These are phyloP conservation scores for Fusarium chaquense DNA, from an alignment of 2,329 filamentous ascomycete species.

Conservation along the genomic window DNA sequence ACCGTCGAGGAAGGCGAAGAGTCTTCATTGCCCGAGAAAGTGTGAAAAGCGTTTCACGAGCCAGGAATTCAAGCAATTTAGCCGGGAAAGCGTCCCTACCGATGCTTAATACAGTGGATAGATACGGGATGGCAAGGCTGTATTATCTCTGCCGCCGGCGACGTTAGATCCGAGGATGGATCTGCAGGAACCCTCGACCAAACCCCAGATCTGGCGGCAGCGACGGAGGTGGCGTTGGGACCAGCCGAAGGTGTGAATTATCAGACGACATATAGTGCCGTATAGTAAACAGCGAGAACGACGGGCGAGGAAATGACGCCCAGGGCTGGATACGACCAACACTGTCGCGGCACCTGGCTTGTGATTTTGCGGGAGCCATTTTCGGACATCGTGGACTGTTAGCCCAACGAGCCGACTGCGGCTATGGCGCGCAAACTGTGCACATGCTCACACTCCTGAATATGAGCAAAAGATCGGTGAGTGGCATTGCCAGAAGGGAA, in stretches of 20 bases:
- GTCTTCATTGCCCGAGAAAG: slow-evolving; percentile 5
- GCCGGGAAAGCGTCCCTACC: slow-evolving; percentile 3
- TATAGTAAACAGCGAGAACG: slow-evolving; percentile 8
- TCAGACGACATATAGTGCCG: slow-evolving; percentile 8
- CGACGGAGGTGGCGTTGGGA: slow-evolving; percentile 24
- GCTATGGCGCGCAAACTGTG: background rate
- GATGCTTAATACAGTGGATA: background rate
- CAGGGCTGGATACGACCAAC: slow-evolving; percentile 20
- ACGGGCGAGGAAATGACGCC: slow-evolving; percentile 7
- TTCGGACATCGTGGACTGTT: slow-evolving; percentile 15
- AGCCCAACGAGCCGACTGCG: background rate
- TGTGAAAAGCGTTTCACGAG: background rate
- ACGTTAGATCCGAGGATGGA: slow-evolving; percentile 39
- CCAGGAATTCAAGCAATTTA: slow-evolving; percentile 1
- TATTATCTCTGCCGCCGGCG: slow-evolving; percentile 12
- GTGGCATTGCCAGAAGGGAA: slow-evolving; percentile 11
- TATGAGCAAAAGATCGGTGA: slow-evolving; percentile 19
- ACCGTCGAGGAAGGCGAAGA: slow-evolving; percentile 18
- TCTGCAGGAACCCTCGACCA: slow-evolving; percentile 46
- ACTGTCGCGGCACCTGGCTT: slow-evolving; percentile 35
- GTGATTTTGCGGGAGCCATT: slow-evolving; percentile 10
- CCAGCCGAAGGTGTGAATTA: slow-evolving; percentile 19
- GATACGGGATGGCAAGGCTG: slow-evolving; percentile 18
- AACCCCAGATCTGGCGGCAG: slow-evolving; percentile 44
- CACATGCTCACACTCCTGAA: background rate